Evolutionary conservation across 352 stramenopile species (phyloP).

Genomic region (Peronospora farinosa): DNA sequence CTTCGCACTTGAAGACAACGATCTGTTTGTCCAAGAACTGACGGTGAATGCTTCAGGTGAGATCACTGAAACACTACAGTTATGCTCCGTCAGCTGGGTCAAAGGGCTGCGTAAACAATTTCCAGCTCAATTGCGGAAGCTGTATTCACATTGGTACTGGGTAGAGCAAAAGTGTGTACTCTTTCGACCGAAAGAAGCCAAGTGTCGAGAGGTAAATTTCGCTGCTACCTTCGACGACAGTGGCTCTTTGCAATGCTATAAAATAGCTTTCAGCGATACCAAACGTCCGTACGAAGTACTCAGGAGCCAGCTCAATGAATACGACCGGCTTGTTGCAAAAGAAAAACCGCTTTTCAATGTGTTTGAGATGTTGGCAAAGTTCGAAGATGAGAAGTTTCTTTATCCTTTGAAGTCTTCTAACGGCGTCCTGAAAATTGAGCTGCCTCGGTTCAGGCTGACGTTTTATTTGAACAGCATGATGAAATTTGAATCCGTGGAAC

Average conservation of each 20-base stretch:
- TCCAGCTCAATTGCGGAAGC: constrained; percentile 21
- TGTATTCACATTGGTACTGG: constrained; percentile 54
- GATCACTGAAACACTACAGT: constrained; percentile 23
- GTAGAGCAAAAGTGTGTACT: constrained; percentile 35
- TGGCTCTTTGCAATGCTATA: constrained; percentile 19
- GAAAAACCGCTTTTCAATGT: constrained; percentile 9
- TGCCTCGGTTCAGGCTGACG: constrained; percentile 37
- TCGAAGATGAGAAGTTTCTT: constrained; percentile 33
- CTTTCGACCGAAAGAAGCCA: constrained; percentile 22
- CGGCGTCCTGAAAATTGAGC: constrained; percentile 27
- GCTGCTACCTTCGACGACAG: constrained; percentile 16
- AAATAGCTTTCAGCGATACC: constrained; percentile 30
- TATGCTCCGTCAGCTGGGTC: constrained; percentile 30
- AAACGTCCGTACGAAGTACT: constrained; percentile 13
- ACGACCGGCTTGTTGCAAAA: constrained; percentile 24
- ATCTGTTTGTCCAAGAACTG: constrained; percentile 37
- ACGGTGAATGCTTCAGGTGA: not conserved
- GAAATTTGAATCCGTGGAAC: constrained; percentile 29
- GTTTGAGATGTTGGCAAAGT: constrained; percentile 29
- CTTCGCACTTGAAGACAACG: constrained; percentile 22
- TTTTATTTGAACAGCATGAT: constrained; percentile 25
- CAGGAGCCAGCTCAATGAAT: constrained; percentile 7
- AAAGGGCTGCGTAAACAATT: constrained; percentile 16
- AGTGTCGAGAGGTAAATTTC: constrained; percentile 18
- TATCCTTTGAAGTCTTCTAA: constrained; percentile 22